phyloP scores from a whole-genome alignment of 768 basidiomycete species.

The Neoboletus brunneissimus region DNA sequence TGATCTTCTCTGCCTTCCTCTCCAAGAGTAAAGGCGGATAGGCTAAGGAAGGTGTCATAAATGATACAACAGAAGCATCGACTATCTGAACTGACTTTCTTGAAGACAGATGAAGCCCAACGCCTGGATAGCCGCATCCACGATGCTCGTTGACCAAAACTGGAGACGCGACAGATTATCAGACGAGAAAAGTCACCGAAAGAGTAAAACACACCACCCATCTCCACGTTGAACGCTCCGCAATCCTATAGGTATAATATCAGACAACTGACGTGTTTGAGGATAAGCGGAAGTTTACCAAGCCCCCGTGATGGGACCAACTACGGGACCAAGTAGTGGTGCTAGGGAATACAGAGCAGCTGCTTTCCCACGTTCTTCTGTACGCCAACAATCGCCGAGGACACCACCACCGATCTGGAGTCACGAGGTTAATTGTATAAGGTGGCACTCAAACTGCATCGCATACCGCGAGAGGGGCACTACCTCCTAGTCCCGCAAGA shows the following conservation, averaged over 20 bases:
- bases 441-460: too few species aligned
- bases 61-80: constrained; percentile 2
- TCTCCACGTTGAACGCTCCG: constrained; percentile 62
- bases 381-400: constrained; percentile 56
- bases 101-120: constrained; percentile 54
- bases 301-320: constrained; percentile 62
- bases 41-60: constrained; percentile 20
- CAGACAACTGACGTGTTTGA: neutral
- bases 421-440: neutral
- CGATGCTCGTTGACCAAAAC: constrained; percentile 69
- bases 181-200: neutral
- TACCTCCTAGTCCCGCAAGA: constrained; percentile 68
- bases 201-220: constrained; percentile 54
- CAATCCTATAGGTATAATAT: constrained; percentile 39
- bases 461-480: constrained; percentile 56
- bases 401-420: constrained; percentile 62
- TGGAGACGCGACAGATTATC: constrained; percentile 15
- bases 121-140: constrained; percentile 52
- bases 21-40: constrained; percentile 38
- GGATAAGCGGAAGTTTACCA: constrained; percentile 36
- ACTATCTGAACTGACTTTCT: constrained; percentile 49
- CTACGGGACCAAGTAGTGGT: constrained; percentile 61
- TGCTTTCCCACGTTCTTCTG: constrained; percentile 63
- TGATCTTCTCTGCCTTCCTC: constrained; percentile 48
- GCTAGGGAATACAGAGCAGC: constrained; percentile 64